These are phyloP conservation scores for Ajuga reptans DNA, from an alignment of 305 asterid genomes.

Conservation along the genomic window DNA sequence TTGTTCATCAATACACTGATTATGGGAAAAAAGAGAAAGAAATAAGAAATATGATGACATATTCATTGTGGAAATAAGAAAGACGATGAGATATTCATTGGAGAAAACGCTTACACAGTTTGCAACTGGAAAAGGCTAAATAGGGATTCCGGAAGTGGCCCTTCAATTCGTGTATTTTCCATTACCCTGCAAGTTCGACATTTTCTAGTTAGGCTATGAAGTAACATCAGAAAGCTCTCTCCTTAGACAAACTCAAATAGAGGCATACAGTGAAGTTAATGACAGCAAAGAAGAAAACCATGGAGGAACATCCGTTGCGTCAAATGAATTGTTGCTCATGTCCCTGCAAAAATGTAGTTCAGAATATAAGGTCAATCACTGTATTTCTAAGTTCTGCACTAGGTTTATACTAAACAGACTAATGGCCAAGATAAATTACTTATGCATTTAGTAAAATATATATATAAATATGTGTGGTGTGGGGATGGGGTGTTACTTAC, in stretches of 20 bases:
- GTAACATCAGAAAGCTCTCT: neutral
- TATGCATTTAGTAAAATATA: neutral
- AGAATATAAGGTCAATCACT: neutral
- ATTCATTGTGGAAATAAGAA: neutral
- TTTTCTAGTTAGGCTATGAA: neutral
- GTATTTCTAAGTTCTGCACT: neutral
- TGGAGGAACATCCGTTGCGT: constrained; percentile 41
- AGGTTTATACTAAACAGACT: neutral
- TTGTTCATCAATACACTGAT: constrained; percentile 57
- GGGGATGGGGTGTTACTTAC: constrained; percentile 22
- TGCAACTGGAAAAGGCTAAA: constrained; percentile 54
- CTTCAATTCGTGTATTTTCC: constrained; percentile 45
- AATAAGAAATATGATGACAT: neutral
- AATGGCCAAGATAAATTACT: neutral
- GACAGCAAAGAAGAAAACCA: constrained; percentile 53
- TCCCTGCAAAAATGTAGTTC: constrained; percentile 43
- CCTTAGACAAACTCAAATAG: neutral
- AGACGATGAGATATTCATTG: neutral
- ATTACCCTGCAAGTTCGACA: constrained; percentile 35
- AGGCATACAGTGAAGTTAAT: constrained; percentile 49
- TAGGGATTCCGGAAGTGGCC: constrained; percentile 38
- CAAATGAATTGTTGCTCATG: constrained; percentile 69
- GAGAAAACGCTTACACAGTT: constrained; percentile 39
- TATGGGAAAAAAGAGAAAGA: neutral
- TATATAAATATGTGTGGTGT: too few species aligned